Base-by-base conservation (phyloP, 805 yeast species). In the Tetrapisispora phaffii region DNA sequence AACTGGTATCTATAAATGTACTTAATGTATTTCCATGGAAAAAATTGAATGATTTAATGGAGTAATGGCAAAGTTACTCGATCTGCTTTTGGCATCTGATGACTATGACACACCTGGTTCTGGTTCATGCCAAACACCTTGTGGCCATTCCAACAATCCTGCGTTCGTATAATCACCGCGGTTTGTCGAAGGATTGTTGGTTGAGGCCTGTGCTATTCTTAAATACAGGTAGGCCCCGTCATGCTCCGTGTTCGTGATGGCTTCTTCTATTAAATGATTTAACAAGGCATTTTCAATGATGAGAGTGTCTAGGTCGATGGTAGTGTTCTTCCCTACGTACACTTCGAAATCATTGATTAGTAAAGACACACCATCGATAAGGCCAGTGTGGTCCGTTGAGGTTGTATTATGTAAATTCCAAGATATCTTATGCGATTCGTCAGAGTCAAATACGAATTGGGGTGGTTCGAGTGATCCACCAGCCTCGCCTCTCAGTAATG, bases 321-420 rank as follows among this genome's bases (percentile, higher is more conserved):
- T 59, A 3, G 69, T 62, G 6, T 70, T 66, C 3, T 60, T 58
- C 0, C 87, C 95, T 6, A 79, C 75, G 56, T 74, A 85, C 20
- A 80, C 67, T 60, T 88, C 96, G 17, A 88, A 67, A 57, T 88
- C 97, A 55, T 88, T 87, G 23, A 88, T 66, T 34, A 88, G 56
- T 39, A 88, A 60, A 0, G 95, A 82, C 43, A 72, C 75, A 0
- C 81, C 80, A 26, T 73, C 67, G 50, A 71, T 62, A 21, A 52
- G 54, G 1, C 65, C 67, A 35, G 55, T 51, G 1, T 57, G 42
- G 38, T 57, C 58, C 3, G 44, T 41, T 4, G 45, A 38, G 1
- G 49, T 42, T 9, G 51, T 50, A 5, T 54, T 43, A 40, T 49
- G 44, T 16, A 51, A n/a, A 12, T 32, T 20, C 69, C 67, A 68